These are phyloP conservation scores for Clathrospora elynae DNA, from an alignment of 2,329 filamentous ascomycete genomes.

Conservation along the genomic window DNA sequence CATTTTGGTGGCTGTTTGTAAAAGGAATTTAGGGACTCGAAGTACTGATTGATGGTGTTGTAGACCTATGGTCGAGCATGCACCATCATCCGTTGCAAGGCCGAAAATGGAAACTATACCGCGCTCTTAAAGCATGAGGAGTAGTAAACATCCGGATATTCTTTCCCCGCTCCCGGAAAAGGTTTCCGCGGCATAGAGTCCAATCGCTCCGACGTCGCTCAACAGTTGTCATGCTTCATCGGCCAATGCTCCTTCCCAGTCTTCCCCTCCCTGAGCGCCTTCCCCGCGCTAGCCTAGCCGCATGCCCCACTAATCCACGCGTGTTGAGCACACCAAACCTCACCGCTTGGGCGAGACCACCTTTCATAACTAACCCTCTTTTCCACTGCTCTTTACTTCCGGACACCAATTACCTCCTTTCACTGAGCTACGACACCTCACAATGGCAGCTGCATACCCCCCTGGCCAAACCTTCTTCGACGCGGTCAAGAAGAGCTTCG, in stretches of 20 bases:
- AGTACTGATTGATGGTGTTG: too few relatives aligned
- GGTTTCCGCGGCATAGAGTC: not conserved
- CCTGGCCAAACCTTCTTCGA: slow-evolving; percentile 83
- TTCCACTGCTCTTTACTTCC: not conserved
- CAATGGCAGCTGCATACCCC: slow-evolving; percentile 41
- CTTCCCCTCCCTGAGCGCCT: slow-evolving; percentile 24
- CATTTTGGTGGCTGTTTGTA: slow-evolving; percentile 23
- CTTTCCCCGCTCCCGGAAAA: slow-evolving; percentile 2
- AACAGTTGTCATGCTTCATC: slow-evolving; percentile 2
- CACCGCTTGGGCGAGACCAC: slow-evolving; percentile 24
- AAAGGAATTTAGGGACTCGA: not conserved
- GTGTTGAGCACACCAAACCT: slow-evolving; percentile 18
- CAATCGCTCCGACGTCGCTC: slow-evolving; percentile 1
- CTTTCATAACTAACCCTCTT: slow-evolving; percentile 8
- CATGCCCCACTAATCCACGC: slow-evolving; percentile 20
- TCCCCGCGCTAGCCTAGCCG: slow-evolving; percentile 26
- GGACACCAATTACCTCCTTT: slow-evolving; percentile 2
- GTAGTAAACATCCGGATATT: not conserved
- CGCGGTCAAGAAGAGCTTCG: slow-evolving; percentile 81
- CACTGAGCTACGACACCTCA: slow-evolving; percentile 2
- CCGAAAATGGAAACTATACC: too few relatives aligned
- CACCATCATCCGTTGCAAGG: too few relatives aligned
- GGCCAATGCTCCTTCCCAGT: too few relatives aligned
- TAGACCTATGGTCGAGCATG: too few relatives aligned
- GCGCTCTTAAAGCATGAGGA: too few relatives aligned